Evolutionary conservation across 306 rosid species (phyloP).

Genomic region (Rosa rugosa): DNA sequence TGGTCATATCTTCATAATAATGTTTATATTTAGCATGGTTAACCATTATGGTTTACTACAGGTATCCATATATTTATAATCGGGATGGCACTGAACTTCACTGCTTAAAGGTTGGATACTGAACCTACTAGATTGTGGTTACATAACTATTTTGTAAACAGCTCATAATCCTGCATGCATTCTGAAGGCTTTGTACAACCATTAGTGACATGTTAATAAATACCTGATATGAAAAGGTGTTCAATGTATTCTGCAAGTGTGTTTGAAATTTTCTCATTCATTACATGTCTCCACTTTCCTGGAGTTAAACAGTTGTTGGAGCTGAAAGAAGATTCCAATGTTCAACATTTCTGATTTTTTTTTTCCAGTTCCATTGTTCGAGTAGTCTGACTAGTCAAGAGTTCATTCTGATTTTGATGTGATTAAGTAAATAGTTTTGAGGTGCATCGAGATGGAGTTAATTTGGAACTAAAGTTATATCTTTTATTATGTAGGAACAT

Average conservation of each 20-base stretch:
- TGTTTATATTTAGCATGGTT: constrained; percentile 10
- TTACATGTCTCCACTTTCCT: not conserved
- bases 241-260: not conserved
- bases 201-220: not conserved
- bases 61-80: constrained; percentile 75
- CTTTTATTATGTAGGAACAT: constrained; percentile 59
- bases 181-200: not conserved
- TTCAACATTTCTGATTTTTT: not conserved
- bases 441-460: constrained; percentile 15
- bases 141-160: not conserved
- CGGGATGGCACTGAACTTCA: constrained; percentile 83
- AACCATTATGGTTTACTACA: constrained; percentile 37
- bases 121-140: not conserved
- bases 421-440: not conserved
- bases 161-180: not conserved
- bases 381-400: not conserved
- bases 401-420: not conserved
- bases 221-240: not conserved
- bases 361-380: not conserved
- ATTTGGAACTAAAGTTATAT: constrained; percentile 8
- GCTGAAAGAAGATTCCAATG: not conserved
- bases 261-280: not conserved
- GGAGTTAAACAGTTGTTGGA: not conserved
- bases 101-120: constrained; percentile 77
- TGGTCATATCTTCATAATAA: constrained; percentile 1